A percentile compares a stretch with the other conserved stretches of the same genome.
These are phyloP conservation scores for Periconia sp. DNA, from an alignment of 2,329 filamentous ascomycete genomes.

Conservation along the genomic window DNA sequence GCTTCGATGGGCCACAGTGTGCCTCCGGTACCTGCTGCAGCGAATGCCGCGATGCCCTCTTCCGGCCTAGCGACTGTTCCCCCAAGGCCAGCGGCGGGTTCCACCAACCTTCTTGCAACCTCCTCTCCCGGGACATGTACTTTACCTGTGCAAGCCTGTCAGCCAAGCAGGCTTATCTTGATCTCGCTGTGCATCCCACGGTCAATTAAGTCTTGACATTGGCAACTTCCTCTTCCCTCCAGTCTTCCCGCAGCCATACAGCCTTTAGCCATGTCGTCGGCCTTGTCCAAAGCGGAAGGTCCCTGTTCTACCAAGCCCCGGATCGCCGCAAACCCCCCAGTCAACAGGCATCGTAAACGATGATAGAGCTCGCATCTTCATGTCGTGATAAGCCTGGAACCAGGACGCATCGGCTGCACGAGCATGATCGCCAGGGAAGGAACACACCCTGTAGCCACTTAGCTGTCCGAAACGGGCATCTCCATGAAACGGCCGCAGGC, in stretches of 20 bases:
- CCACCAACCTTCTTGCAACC: slow-evolving; percentile 1
- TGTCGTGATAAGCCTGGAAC: slow-evolving; percentile 17
- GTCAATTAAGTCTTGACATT: not conserved
- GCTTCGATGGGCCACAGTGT: too few species aligned
- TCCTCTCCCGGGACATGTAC: not conserved
- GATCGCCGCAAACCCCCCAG: slow-evolving; percentile 5
- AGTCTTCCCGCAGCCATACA: not conserved
- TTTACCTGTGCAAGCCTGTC: not conserved
- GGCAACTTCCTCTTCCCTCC: slow-evolving; percentile 11
- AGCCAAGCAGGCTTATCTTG: slow-evolving; percentile 3
- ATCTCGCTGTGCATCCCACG: not conserved
- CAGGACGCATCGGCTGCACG: slow-evolving; percentile 8
- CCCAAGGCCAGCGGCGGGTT: not conserved
- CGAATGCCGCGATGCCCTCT: too few species aligned
- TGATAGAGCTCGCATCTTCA: slow-evolving; percentile 1
- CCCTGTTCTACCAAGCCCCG: slow-evolving; percentile 6
- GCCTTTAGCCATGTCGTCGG: slow-evolving; percentile 11
- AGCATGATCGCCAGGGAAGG: slow-evolving; percentile 20
- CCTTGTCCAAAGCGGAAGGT: slow-evolving; percentile 23
- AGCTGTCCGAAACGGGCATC: slow-evolving; percentile 16
- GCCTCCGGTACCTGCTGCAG: too few species aligned
- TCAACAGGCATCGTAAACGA: slow-evolving; percentile 10
- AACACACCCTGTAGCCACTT: slow-evolving; percentile 15
- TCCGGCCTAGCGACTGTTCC: too few species aligned
- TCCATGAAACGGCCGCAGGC: slow-evolving; percentile 17